Evolutionary conservation across 1,284 basidiomycete genomes (phyloP).

Genomic region (Ustilago hordei): DNA sequence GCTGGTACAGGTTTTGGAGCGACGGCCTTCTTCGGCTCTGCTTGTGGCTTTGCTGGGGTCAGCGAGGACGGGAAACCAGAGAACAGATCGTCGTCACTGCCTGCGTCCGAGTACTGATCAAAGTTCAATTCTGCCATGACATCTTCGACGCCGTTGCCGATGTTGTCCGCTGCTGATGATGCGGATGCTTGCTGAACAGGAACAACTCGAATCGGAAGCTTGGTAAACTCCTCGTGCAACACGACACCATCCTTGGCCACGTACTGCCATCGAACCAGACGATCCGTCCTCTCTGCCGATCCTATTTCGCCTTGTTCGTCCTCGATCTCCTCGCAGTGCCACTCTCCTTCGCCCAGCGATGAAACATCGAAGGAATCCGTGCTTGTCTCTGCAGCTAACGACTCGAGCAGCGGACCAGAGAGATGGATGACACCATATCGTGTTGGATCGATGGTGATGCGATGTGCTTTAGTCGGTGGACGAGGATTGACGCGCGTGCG

Average conservation of each 20-base stretch:
- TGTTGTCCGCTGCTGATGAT: conserved; percentile 2
- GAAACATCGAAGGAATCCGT: conserved; percentile 23
- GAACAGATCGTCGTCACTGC: conserved; percentile 44
- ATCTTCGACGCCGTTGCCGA: conserved; percentile 13
- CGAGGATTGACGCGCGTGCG: conserved; percentile 40
- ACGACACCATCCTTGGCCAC: conserved; percentile 42
- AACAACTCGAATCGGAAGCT: conserved; percentile 35
- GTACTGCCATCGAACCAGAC: conserved; percentile 48
- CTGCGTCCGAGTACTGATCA: conserved; percentile 36
- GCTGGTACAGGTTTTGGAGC: background rate
- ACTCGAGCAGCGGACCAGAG: conserved; percentile 50
- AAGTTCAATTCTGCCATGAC: conserved; percentile 40
- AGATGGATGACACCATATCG: conserved; percentile 63
- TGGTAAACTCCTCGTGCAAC: conserved; percentile 49
- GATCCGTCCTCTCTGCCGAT: conserved; percentile 5
- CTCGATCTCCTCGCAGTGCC: conserved; percentile 42
- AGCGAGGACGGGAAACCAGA: conserved; percentile 32
- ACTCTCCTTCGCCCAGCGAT: conserved; percentile 30
- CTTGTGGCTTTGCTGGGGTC: conserved; percentile 10
- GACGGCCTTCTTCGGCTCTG: conserved; percentile 1
- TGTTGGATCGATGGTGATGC: conserved; percentile 65
- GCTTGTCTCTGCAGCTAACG: conserved; percentile 20
- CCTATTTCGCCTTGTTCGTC: conserved; percentile 13
- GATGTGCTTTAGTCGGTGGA: conserved; percentile 41
- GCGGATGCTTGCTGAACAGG: background rate